phyloP scores from a whole-genome alignment of 345 rosid species.

The Eucalyptus cloeziana region DNA sequence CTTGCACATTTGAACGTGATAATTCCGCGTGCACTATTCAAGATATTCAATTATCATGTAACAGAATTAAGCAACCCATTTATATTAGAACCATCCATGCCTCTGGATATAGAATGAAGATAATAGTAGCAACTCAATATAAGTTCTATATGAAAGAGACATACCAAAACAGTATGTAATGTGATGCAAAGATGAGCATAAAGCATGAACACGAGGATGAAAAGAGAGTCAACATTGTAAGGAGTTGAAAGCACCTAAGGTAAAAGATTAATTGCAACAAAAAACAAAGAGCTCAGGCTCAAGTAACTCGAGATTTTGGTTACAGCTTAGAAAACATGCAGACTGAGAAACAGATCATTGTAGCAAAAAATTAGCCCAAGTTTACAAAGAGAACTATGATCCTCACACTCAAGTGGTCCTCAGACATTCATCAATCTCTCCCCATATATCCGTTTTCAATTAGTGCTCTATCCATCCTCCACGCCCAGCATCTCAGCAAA shows the following conservation, averaged over 20 bases:
- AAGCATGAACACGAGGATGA: not conserved
- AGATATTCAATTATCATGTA: not conserved
- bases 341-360: conserved; percentile 22
- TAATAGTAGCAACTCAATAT: not conserved
- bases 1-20: not conserved
- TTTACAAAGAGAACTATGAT: conserved; percentile 34
- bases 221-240: not conserved
- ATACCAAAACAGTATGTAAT: not conserved
- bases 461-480: conserved; percentile 51
- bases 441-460: conserved; percentile 22
- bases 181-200: not conserved
- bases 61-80: not conserved
- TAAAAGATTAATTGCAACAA: conserved; percentile 54
- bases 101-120: not conserved
- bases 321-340: conserved; percentile 22
- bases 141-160: not conserved
- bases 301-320: conserved; percentile 30
- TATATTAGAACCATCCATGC: not conserved
- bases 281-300: conserved; percentile 50
- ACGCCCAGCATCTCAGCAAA: conserved; percentile 27
- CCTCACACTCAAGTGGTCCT: conserved; percentile 51
- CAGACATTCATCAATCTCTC: conserved; percentile 13
- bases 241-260: conserved; percentile 13
- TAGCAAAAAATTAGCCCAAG: conserved; percentile 51
- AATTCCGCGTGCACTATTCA: not conserved